Percentiles rank a stretch among this genome's conserved stretches.
Evolutionary conservation across 2,329 filamentous ascomycete species (phyloP).

Genomic region (Geosmithia flava): DNA sequence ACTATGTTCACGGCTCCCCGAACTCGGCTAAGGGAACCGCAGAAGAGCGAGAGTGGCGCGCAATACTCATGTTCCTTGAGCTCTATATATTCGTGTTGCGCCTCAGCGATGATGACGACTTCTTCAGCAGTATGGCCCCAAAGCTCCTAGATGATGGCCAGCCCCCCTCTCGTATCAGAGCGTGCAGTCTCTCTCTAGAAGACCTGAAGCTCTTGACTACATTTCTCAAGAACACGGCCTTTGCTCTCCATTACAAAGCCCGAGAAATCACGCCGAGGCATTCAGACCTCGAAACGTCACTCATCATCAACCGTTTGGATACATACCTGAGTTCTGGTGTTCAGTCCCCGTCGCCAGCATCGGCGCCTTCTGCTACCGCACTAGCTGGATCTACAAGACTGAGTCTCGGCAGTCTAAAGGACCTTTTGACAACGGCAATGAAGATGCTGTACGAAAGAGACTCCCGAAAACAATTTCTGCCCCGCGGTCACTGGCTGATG

Average conservation of each 20-base stretch:
- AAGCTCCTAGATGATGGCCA: constrained; percentile 21
- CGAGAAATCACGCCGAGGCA: constrained; percentile 38
- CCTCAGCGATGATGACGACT: constrained; percentile 93
- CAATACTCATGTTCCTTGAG: constrained; percentile 82
- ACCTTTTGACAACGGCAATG: constrained; percentile 66
- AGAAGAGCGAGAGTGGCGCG: constrained; percentile 60
- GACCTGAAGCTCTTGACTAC: constrained; percentile 65
- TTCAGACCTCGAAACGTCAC: constrained; percentile 8
- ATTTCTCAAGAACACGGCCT: constrained; percentile 85
- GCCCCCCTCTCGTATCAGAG: constrained; percentile 35
- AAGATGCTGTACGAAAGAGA: constrained; percentile 89
- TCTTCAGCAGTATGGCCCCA: constrained; percentile 51
- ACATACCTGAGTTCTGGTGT: neutral
- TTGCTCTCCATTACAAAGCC: constrained; percentile 77
- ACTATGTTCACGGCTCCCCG: constrained; percentile 17
- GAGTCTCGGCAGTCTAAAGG: constrained; percentile 66
- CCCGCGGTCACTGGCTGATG: constrained; percentile 88
- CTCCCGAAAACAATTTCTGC: constrained; percentile 75
- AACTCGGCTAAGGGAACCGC: constrained; percentile 7
- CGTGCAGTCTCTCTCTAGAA: constrained; percentile 54
- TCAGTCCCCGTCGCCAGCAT: neutral
- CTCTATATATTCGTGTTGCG: constrained; percentile 87
- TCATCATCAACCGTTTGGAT: constrained; percentile 12
- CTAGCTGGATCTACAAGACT: constrained; percentile 24
- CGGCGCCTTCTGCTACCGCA: neutral